These are phyloP conservation scores for Mikania micrantha DNA, from an alignment of 129 eudicot species.

Conservation along the genomic window DNA sequence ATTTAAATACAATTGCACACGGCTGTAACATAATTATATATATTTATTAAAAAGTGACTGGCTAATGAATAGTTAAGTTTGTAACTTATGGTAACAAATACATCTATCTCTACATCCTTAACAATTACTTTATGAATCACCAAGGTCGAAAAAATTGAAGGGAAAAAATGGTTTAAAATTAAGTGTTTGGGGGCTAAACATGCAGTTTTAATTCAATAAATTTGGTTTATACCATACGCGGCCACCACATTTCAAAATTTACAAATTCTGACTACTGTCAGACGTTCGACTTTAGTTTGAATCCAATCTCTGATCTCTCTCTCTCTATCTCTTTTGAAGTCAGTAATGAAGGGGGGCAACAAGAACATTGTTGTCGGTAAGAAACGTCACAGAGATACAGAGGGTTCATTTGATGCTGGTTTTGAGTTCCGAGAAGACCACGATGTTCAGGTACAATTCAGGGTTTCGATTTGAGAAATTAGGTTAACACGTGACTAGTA, in stretches of 20 bases:
- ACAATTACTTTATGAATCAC: too few species aligned
- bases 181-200: conserved; percentile 1
- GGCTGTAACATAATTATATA: too few species aligned
- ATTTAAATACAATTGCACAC: too few species aligned
- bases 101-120: too few species aligned
- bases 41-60: too few species aligned
- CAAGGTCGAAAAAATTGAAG: background rate
- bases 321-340: conserved; percentile 28
- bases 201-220: background rate
- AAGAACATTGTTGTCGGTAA: conserved; percentile 26
- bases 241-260: conserved; percentile 22
- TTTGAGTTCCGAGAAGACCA: conserved; percentile 86
- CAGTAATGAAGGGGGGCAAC: conserved; percentile 44
- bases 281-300: background rate
- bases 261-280: conserved; percentile 6
- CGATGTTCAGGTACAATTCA: conserved; percentile 69
- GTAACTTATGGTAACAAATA: too few species aligned
- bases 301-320: conserved; percentile 9
- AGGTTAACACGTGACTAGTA: background rate
- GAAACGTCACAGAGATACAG: conserved; percentile 24
- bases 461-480: conserved; percentile 12
- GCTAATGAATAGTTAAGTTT: too few species aligned
- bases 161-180: background rate
- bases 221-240: conserved; percentile 6
- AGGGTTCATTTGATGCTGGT: conserved; percentile 19